Conservation (phyloP, 108 stramenopile species). For the Fragilaria radians region DNA sequence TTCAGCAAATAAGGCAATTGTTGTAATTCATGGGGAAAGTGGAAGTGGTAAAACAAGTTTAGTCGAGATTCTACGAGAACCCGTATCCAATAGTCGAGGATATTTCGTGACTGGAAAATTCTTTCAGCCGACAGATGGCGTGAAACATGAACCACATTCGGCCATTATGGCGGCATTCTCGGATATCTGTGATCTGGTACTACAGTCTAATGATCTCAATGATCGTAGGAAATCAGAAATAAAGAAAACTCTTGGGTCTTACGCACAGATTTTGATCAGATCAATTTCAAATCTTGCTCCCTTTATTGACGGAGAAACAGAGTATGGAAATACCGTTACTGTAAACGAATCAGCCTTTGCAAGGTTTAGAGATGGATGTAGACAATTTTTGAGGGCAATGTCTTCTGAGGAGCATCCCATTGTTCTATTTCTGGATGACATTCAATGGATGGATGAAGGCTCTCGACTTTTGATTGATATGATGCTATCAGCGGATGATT, state of each 20-base stretch:
- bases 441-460: conserved; percentile 1
- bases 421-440: neutral
- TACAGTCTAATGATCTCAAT: neutral
- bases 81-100: neutral
- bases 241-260: neutral
- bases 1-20: neutral
- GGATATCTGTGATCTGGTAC: neutral
- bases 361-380: neutral
- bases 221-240: neutral
- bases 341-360: neutral
- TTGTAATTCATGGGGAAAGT: neutral
- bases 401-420: neutral
- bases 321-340: neutral
- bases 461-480: neutral
- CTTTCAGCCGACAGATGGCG: neutral
- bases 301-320: neutral
- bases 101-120: neutral
- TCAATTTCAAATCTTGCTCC: neutral
- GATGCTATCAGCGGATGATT: neutral
- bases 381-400: neutral
- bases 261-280: neutral
- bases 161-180: neutral
- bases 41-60: neutral
- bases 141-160: neutral
- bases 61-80: neutral